These are phyloP conservation scores for Isoetes taiwanensis DNA, from an alignment of 75 land plant species.

Conservation along the genomic window DNA sequence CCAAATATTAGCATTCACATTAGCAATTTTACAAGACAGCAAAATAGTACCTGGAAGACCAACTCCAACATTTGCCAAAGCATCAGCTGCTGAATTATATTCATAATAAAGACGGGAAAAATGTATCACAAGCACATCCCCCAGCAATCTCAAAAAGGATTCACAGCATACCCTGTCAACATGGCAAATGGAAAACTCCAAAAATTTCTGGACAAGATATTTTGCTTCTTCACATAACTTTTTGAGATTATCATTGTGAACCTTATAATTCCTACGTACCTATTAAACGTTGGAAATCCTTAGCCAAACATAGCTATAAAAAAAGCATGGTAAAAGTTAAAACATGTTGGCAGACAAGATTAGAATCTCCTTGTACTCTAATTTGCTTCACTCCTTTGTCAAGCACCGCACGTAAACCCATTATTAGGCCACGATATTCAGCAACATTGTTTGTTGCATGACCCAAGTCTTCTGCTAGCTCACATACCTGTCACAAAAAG, in stretches of 20 bases:
- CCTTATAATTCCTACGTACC: constrained; percentile 15
- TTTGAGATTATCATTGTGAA: constrained; percentile 10
- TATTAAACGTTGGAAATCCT: not conserved
- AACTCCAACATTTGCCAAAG: constrained; percentile 50
- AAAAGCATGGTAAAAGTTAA: constrained; percentile 5
- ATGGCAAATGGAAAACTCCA: too few relatives aligned
- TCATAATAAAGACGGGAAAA: constrained; percentile 26
- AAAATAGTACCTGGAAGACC: constrained; percentile 38
- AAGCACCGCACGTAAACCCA: constrained; percentile 60
- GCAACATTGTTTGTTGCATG: constrained; percentile 67
- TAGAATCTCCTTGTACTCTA: constrained; percentile 63
- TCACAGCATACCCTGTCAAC: constrained; percentile 16
- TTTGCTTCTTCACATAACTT: constrained; percentile 11
- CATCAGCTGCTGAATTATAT: constrained; percentile 66
- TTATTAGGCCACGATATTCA: constrained; percentile 58
- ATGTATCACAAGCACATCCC: not conserved
- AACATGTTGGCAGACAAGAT: constrained; percentile 76
- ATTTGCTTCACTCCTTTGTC: constrained; percentile 37
- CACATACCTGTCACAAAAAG: constrained; percentile 29
- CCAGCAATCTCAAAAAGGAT: too few relatives aligned
- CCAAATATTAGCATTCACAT: too few relatives aligned
- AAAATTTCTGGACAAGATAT: constrained; percentile 7
- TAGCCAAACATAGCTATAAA: not conserved
- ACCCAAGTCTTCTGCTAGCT: constrained; percentile 67
- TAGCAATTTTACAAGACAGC: too few relatives aligned